Evolutionary conservation across 495 filamentous ascomycete genomes (phyloP), one percentile per base, ranked within the genome.

Genomic region (Neurospora terricola): DNA sequence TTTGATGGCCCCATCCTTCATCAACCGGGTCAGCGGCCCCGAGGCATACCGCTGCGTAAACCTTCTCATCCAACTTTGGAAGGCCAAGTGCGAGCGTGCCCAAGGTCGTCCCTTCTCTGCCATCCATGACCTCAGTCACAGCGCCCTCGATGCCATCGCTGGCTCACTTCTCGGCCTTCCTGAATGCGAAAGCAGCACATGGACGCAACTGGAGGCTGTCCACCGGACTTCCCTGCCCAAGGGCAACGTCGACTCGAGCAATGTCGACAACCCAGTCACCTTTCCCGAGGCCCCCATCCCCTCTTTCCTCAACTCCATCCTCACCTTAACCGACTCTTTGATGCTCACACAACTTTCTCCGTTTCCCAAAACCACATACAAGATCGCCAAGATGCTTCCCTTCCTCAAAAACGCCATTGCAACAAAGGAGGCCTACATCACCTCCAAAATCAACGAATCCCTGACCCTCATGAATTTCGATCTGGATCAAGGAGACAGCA

Each of bases 1-100:
- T 62, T 69, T 82, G 30, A 86, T 86, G 83, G 76, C 79, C 10
- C 80, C 82, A 0, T 73, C 69, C 1, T 85, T 84, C 70, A 71
- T 85, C 21, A 74, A 77, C 34, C 69, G 81, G 70, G 78, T 84
- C 45, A 80, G 76, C 36, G 80, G 75, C 0, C 79, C 80, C 5
- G 70, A 78, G 23, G 71, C 83, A 6, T 80, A 84, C 70, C 72
- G 76, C n/a, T 72, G 73, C 0, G 73, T 72, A 0, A 69, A 59
- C 40, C 72, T 76, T 23, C 54, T 86, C 69, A 72, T 84, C 5
- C 69, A 80, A 21, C 69, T 84, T 6, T 85, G 84, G 83, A 30
- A 73, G 40, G 40, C 75, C 62, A 86, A 85, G 70, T 69, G 74
- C 10, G 38, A 40, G 4, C 23, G 78, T 3, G 82, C 81, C 12